Conservation (phyloP, 2,329 filamentous ascomycete species). For the Penicillium capsulatum region DNA sequence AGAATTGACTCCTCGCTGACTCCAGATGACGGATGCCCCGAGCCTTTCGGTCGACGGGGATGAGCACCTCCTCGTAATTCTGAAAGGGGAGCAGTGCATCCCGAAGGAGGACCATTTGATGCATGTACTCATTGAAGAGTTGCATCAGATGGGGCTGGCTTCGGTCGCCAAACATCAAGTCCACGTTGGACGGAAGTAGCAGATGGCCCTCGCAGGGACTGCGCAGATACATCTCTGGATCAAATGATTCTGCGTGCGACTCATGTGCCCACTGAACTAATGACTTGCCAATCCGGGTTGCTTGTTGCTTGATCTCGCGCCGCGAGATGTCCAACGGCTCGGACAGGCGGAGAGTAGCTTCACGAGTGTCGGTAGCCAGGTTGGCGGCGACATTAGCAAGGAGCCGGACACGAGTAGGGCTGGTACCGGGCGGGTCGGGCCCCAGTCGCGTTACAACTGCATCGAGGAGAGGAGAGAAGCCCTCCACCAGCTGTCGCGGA, state of each 20-base stretch:
- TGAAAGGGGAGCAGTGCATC: slow-evolving; percentile 20
- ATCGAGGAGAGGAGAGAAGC: slow-evolving; percentile 19
- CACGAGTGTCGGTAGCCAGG: slow-evolving; percentile 16
- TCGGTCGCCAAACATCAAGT: slow-evolving; percentile 19
- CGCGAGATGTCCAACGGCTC: slow-evolving; percentile 11
- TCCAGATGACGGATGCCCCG: slow-evolving; percentile 19
- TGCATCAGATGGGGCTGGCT: slow-evolving; percentile 22
- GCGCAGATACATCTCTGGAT: slow-evolving; percentile 14
- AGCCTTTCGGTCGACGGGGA: slow-evolving; percentile 11
- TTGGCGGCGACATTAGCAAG: slow-evolving; percentile 19
- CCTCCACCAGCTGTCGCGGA: slow-evolving; percentile 17
- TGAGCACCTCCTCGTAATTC: slow-evolving; percentile 20
- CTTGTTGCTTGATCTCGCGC: slow-evolving; percentile 16
- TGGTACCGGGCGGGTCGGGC: slow-evolving; percentile 5
- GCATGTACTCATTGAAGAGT: slow-evolving; percentile 24
- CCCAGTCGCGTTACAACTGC: slow-evolving; percentile 15
- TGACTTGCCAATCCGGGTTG: slow-evolving; percentile 10
- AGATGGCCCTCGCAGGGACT: slow-evolving; percentile 21
- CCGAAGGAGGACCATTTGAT: slow-evolving; percentile 23
- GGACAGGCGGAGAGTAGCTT: slow-evolving; percentile 14
- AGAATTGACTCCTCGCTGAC: slow-evolving; percentile 8
- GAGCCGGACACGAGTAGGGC: slow-evolving; percentile 9
- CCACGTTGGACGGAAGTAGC: slow-evolving; percentile 16
- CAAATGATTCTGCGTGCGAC: not conserved
- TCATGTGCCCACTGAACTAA: slow-evolving; percentile 17